These are phyloP conservation scores for Trichoderma harzianum DNA, from an alignment of 2,329 filamentous ascomycete genomes.

Conservation along the genomic window DNA sequence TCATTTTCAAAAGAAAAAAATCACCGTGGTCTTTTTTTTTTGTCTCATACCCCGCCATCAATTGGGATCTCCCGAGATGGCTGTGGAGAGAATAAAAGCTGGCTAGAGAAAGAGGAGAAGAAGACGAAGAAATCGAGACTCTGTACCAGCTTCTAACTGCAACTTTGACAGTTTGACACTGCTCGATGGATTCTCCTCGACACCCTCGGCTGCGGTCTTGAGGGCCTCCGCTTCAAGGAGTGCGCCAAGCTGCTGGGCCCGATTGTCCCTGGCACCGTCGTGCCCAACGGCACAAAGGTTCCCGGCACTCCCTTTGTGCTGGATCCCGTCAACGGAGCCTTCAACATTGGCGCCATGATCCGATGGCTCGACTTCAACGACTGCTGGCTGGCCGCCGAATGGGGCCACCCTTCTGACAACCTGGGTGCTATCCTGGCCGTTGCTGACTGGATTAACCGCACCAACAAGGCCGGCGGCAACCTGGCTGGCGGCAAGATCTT, in stretches of 20 bases:
- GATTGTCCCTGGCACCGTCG: constrained; percentile 81
- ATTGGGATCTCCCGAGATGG: not conserved
- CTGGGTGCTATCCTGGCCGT: constrained; percentile 94
- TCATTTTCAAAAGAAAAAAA: not conserved
- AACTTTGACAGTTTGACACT: constrained; percentile 72
- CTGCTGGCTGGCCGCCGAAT: constrained; percentile 98
- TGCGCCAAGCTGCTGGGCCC: constrained; percentile 94
- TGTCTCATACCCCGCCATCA: not conserved
- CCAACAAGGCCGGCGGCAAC: constrained; percentile 72
- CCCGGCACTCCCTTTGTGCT: constrained; percentile 91
- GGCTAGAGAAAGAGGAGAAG: not conserved
- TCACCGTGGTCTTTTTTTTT: not conserved
- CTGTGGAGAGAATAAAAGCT: not conserved
- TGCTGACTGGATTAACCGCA: constrained; percentile 95
- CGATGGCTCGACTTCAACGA: constrained; percentile 99
- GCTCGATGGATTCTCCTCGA: constrained; percentile 96
- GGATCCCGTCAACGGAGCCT: constrained; percentile 91
- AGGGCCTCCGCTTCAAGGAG: constrained; percentile 92
- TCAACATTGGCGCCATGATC: constrained; percentile 99
- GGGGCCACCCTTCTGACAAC: constrained; percentile 98
- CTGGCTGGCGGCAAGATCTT: constrained; percentile 84
- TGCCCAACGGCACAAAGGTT: constrained; percentile 88
- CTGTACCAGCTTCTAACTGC: not conserved
- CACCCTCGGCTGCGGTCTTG: constrained; percentile 92
- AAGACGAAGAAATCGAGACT: not conserved